Evolutionary conservation across 768 basidiomycete genomes (phyloP), one percentile per base, ranked within the genome.

Genomic region (Russula lepida): DNA sequence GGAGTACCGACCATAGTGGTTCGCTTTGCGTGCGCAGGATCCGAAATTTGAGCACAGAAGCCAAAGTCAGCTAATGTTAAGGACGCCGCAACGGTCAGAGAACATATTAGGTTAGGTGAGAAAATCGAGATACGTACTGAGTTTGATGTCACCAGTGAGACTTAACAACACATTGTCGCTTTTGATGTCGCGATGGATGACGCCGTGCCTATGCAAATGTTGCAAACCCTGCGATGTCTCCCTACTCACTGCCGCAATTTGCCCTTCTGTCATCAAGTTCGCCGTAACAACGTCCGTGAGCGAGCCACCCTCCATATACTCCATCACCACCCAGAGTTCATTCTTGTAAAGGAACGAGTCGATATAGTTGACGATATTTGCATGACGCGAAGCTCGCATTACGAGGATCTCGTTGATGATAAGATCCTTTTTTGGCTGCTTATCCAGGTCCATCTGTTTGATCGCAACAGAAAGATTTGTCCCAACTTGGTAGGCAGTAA

Each of bases 321-420:
- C 97, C 97, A 99, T 98, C 59, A 98, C 93, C 41, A 99, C 94
- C 97, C 97, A 98, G 3, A 99, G 80, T 70, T 98, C 97, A 72
- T 95, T 97, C 80, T 92, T 94, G 79, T 95, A 84, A 44, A 98
- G 75, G 82, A 98, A 99, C 3, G 94, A 95, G 72, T 99, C 97
- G 70, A 98, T 98, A 76, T 93, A 99, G 73, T 99, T 98, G 77
- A 99, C 97, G 67, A 98, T 98, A 71, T 99, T 99, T n/a, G 94
- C 93, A 72, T 98, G 95, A 37, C 91, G 82, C 19, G 90, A 91
- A 25, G 92, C 86, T 25, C 95, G 90, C 97, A 99, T 98, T 70
- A 98, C 97, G 65, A 99, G 84, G 67, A 98, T 98, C 75, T 99
- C 97, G 74, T 99, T 98, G 78, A 99, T 98, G 77, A 99, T 98